phyloP scores from a whole-genome alignment of 257 asterid genomes.

The Solanum clarkiae region DNA sequence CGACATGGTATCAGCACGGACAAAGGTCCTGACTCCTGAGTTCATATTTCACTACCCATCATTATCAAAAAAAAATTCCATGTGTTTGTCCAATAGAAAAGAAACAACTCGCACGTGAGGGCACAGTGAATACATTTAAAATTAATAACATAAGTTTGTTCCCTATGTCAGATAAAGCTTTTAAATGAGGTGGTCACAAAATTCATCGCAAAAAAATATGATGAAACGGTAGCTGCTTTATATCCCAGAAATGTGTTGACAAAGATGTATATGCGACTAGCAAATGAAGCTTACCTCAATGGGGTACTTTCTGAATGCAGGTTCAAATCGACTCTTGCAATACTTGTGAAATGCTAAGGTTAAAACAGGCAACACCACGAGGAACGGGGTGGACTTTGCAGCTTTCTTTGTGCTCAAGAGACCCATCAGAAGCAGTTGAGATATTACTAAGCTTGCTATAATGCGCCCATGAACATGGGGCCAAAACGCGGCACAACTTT shows the following conservation, averaged over 20 bases:
- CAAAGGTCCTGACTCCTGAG: too few relatives aligned
- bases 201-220: background rate
- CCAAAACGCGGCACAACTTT: conserved; percentile 97
- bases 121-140: background rate
- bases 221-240: background rate
- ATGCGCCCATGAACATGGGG: conserved; percentile 91
- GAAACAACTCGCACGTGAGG: too few relatives aligned
- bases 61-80: background rate
- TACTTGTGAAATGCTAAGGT: conserved; percentile 75
- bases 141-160: background rate
- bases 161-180: background rate
- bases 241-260: background rate
- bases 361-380: conserved; percentile 55
- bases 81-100: background rate
- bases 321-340: conserved; percentile 92
- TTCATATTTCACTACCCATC: too few relatives aligned
- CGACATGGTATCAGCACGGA: too few relatives aligned
- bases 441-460: conserved; percentile 71
- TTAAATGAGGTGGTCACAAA: background rate
- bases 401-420: conserved; percentile 81
- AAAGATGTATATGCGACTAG: background rate
- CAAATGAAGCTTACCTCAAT: conserved; percentile 51
- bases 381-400: conserved; percentile 82
- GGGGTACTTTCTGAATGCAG: conserved; percentile 87
- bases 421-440: conserved; percentile 82